Conservation (phyloP, 495 filamentous ascomycete genomes). For the Thermothielavioides terrestris region DNA sequence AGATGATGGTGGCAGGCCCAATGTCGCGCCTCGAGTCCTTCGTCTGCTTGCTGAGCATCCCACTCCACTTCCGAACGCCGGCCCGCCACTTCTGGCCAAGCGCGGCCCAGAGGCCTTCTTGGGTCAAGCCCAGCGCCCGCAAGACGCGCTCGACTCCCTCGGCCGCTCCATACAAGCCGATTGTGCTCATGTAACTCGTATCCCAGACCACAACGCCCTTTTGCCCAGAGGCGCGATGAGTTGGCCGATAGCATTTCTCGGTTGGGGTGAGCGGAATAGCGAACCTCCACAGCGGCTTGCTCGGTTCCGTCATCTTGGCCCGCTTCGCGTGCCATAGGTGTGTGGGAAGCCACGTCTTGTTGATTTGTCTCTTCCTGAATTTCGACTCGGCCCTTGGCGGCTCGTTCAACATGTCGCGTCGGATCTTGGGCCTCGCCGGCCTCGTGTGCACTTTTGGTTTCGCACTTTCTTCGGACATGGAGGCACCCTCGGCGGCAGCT, state of each 20-base stretch:
- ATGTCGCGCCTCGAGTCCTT: constrained; percentile 50
- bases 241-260: constrained; percentile 80
- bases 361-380: constrained; percentile 74
- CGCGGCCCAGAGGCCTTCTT: constrained; percentile 49
- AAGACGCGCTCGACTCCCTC: constrained; percentile 56
- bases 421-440: constrained; percentile 53
- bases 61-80: constrained; percentile 61
- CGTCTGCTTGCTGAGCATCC: constrained; percentile 53
- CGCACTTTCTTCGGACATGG: not conserved
- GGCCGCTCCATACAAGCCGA: constrained; percentile 63
- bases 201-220: constrained; percentile 72
- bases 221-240: constrained; percentile 64
- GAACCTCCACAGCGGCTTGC: constrained; percentile 80
- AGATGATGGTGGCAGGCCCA: constrained; percentile 70
- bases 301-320: constrained; percentile 73
- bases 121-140: constrained; percentile 51
- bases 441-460: constrained; percentile 31
- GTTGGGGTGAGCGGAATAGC: constrained; percentile 74
- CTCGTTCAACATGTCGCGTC: constrained; percentile 58
- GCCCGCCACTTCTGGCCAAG: constrained; percentile 64
- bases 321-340: constrained; percentile 92
- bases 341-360: constrained; percentile 92
- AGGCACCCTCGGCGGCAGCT: constrained; percentile 6
- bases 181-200: constrained; percentile 88
- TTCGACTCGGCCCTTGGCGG: constrained; percentile 58